Conservation (phyloP, 306 rosid genomes). For the Urtica urens region DNA sequence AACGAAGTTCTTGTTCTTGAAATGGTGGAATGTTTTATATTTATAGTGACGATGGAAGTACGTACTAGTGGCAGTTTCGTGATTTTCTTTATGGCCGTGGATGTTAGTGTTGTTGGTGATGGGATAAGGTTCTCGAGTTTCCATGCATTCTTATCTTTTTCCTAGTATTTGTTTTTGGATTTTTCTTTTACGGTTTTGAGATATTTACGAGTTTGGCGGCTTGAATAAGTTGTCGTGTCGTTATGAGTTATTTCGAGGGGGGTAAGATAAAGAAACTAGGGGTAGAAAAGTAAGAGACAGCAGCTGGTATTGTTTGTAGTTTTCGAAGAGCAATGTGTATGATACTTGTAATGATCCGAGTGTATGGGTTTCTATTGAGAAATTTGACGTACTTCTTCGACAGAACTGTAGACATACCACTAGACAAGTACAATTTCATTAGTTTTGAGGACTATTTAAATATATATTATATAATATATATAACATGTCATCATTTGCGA, state of each 20-base stretch:
- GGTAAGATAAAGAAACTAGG: not conserved
- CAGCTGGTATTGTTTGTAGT: not conserved
- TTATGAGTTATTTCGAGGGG: not conserved
- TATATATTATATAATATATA: no score
- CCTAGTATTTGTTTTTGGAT: not conserved
- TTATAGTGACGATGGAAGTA: not conserved
- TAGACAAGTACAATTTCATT: no score
- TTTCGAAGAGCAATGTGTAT: no score
- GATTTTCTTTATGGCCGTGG: slow-evolving; percentile 24
- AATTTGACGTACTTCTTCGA: no score
- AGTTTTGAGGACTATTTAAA: no score
- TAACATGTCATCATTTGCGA: no score
- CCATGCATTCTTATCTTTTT: slow-evolving; percentile 14
- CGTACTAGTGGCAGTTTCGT: not conserved
- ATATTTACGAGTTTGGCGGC: not conserved
- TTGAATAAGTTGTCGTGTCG: not conserved
- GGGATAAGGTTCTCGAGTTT: slow-evolving; percentile 44
- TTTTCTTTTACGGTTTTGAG: not conserved
- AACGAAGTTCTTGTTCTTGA: not conserved
- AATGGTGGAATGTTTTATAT: not conserved
- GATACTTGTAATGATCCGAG: not conserved
- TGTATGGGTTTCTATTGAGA: no score
- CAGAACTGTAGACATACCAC: no score
- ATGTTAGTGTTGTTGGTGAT: slow-evolving; percentile 23
- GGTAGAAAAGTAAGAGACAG: not conserved